Evolutionary conservation across 768 basidiomycete species (phyloP).

Genomic region (Daedalea quercina): DNA sequence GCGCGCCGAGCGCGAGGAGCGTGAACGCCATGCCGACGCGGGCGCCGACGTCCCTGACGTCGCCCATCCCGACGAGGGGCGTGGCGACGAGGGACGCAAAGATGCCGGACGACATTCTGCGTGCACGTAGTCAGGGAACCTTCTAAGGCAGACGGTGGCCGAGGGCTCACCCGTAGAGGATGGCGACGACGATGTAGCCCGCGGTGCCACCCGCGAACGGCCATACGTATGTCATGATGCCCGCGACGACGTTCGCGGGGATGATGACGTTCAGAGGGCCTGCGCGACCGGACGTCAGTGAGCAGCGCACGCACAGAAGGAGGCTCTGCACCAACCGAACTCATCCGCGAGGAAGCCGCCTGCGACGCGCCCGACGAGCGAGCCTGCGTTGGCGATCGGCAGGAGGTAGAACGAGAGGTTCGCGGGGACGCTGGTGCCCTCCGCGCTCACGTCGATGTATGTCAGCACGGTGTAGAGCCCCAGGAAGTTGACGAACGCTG

Average conservation of each 20-base stretch:
- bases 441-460: conserved; percentile 57
- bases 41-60: conserved; percentile 51
- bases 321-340: conserved; percentile 30
- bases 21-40: conserved; percentile 60
- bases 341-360: conserved; percentile 50
- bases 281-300: conserved; percentile 16
- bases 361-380: conserved; percentile 51
- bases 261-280: conserved; percentile 67
- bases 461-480: conserved; percentile 70
- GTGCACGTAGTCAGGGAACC: background rate
- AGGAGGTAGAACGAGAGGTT: conserved; percentile 59
- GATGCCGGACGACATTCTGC: conserved; percentile 56
- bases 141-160: too few relatives aligned
- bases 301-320: background rate
- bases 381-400: conserved; percentile 61
- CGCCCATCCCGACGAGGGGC: conserved; percentile 57
- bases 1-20: conserved; percentile 52
- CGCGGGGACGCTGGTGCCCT: conserved; percentile 37
- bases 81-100: conserved; percentile 49
- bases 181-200: conserved; percentile 43
- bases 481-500: conserved; percentile 52
- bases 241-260: conserved; percentile 51
- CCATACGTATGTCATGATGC: conserved; percentile 61
- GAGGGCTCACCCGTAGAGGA: conserved; percentile 55
- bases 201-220: conserved; percentile 46